A percentile compares a stretch with the other conserved stretches of the same genome.
Conservation (phyloP, 345 rosid species). For the Euclidium syriacum region DNA sequence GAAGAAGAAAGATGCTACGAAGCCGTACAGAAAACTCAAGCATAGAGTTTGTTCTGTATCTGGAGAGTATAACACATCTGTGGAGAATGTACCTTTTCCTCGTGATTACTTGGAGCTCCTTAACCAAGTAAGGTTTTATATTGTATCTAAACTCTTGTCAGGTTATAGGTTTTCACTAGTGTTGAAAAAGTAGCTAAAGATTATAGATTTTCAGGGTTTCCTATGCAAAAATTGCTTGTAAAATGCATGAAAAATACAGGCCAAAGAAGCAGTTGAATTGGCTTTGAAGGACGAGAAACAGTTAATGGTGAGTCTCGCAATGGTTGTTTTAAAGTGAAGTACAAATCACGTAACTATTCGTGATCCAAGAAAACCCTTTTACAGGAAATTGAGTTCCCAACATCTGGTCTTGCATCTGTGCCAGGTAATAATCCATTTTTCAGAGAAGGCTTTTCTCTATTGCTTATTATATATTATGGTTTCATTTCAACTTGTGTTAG, state of each 20-base stretch:
- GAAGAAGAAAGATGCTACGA: conserved; percentile 20
- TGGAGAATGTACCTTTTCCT: conserved; percentile 63
- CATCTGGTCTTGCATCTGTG: conserved; percentile 87
- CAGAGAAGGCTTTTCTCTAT: neutral
- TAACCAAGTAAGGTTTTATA: conserved; percentile 50
- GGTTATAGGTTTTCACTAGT: no score
- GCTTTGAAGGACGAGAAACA: conserved; percentile 60
- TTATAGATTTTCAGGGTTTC: conserved; percentile 4
- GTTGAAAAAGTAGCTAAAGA: neutral
- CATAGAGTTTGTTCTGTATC: conserved; percentile 27
- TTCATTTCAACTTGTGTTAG: conserved; percentile 28
- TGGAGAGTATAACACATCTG: conserved; percentile 32
- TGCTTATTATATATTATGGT: neutral
- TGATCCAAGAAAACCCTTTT: conserved; percentile 30
- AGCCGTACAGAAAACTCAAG: conserved; percentile 17
- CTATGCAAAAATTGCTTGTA: neutral
- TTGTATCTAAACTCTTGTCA: neutral
- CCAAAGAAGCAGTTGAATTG: conserved; percentile 60
- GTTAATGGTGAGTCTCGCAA: conserved; percentile 60
- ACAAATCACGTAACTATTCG: conserved; percentile 7
- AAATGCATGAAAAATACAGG: conserved; percentile 39
- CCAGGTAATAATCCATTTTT: conserved; percentile 51
- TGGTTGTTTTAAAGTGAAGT: neutral
- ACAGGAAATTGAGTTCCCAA: conserved; percentile 96
- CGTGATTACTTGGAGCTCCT: conserved; percentile 61